phyloP scores from a whole-genome alignment of 306 rosid species.

The Canavalia ensiformis region DNA sequence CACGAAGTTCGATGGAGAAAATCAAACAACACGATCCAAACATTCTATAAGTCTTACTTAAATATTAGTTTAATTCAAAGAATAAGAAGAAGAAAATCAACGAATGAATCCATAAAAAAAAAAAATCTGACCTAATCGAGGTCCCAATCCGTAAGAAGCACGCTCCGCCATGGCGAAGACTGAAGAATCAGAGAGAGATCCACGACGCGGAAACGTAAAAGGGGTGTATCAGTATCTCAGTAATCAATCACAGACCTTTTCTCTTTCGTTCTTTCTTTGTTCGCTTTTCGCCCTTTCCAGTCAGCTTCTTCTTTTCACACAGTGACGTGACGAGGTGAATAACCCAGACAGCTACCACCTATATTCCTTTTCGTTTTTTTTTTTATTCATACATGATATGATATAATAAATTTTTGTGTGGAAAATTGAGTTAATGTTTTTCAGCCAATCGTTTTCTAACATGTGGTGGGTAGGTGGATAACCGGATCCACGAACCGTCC shows the following conservation, averaged over 20 bases:
- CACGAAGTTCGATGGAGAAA: neutral
- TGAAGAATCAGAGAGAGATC: conserved; percentile 40
- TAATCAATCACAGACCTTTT: neutral
- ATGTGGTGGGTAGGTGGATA: conserved; percentile 8
- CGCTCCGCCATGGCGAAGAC: conserved; percentile 71
- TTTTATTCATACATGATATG: neutral
- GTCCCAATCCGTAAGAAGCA: conserved; percentile 62
- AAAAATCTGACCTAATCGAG: conserved; percentile 74
- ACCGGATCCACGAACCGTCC: neutral
- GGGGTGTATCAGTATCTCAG: neutral
- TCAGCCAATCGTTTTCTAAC: neutral
- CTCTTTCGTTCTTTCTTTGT: neutral
- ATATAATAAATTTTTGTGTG: neutral
- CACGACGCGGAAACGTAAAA: conserved; percentile 44
- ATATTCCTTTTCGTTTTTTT: neutral
- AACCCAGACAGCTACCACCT: neutral
- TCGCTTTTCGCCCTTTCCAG: conserved; percentile 55
- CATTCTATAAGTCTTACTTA: neutral
- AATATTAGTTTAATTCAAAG: neutral
- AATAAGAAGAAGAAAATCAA: neutral
- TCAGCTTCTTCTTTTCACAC: conserved; percentile 50
- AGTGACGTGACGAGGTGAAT: conserved; percentile 49
- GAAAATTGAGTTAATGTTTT: neutral
- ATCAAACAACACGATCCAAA: conserved; percentile 21
- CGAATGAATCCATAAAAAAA: neutral